Evolutionary conservation across 2,329 filamentous ascomycete genomes (phyloP), one percentile per base, ranked within the genome.

Genomic region (Fusarium circinatum): DNA sequence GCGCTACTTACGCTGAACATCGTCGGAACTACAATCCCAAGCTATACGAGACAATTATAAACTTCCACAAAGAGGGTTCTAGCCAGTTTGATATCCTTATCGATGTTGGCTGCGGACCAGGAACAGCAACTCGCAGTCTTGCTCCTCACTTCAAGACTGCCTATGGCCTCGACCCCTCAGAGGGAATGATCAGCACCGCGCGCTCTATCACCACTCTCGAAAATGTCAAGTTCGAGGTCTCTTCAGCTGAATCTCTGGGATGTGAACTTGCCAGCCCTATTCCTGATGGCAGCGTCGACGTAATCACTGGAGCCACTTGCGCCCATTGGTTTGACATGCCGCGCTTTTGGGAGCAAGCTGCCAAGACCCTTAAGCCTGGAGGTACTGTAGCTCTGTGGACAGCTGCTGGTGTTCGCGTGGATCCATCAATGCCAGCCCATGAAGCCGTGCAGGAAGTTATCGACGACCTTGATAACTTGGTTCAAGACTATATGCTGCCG

Each of bases 251-350:
- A 3, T 30, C 54, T 20, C n/a, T 63, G 6, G 61, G 61, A 15
- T 36, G 36, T 11, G 54, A 63, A 22, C 54, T 61, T n/a, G 18
- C 26, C 5, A 6, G 18, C 0, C 42, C 61, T 1, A 60, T 63
- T 13, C 3, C 22, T 0, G n/a, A 41, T 11, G 54, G 42, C 10
- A 63, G 42, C n/a, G 34, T 63, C 28, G 61, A 63, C 6, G n/a
- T 63, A 2, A 63, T 63, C 34, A 63, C 61, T 6, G 61, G 7
- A 6, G 54, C 61, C 4, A 63, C 61, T 3, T 63, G 61, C 10
- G 61, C 61, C 8, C 54, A 63, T 28, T 63, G 54, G 61, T 63
- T 61, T 26, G 42, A 63, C n/a, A 47, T 63, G 34, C 36, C 42
- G 22, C 18, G n/a, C 5, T 60, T 61, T 22, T 63, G 61, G 61